Evolutionary conservation across 495 filamentous ascomycete genomes (phyloP).

Genomic region (Sordaria brevicollis): DNA sequence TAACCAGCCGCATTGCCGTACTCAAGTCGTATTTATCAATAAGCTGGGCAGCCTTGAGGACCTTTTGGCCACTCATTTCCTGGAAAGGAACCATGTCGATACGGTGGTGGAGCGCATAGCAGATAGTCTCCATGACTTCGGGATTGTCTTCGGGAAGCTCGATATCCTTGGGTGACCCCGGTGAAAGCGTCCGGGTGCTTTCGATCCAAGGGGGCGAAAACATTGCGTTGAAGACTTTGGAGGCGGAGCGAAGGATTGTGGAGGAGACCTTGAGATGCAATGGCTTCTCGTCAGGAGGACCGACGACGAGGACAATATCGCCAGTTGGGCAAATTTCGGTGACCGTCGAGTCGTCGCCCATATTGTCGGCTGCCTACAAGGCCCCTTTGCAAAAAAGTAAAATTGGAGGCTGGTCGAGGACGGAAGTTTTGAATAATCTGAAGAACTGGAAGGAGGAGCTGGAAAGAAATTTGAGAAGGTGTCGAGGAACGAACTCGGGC

Average conservation of each 20-base stretch:
- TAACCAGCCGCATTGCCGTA: not conserved
- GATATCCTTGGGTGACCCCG: too few species aligned
- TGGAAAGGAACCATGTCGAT: not conserved
- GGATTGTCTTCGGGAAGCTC: not conserved
- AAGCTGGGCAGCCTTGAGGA: not conserved
- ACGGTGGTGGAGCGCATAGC: not conserved
- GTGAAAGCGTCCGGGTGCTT: not conserved
- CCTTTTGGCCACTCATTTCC: not conserved
- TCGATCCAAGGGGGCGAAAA: not conserved
- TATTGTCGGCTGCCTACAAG: not conserved
- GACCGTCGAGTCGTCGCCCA: not conserved
- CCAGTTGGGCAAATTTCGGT: not conserved
- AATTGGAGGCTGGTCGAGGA: too few species aligned
- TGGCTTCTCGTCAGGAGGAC: not conserved
- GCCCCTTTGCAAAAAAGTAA: too few species aligned
- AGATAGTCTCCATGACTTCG: not conserved
- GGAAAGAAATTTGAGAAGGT: too few species aligned
- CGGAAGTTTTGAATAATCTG: too few species aligned
- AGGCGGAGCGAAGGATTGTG: not conserved
- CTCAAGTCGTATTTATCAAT: not conserved
- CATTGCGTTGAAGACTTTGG: not conserved
- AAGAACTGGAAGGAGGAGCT: too few species aligned
- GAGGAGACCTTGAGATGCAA: not conserved
- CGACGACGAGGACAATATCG: not conserved
- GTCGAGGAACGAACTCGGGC: too few species aligned